Base-by-base conservation (phyloP, 179 eudicot genomes). In the Beta lomatogona region DNA sequence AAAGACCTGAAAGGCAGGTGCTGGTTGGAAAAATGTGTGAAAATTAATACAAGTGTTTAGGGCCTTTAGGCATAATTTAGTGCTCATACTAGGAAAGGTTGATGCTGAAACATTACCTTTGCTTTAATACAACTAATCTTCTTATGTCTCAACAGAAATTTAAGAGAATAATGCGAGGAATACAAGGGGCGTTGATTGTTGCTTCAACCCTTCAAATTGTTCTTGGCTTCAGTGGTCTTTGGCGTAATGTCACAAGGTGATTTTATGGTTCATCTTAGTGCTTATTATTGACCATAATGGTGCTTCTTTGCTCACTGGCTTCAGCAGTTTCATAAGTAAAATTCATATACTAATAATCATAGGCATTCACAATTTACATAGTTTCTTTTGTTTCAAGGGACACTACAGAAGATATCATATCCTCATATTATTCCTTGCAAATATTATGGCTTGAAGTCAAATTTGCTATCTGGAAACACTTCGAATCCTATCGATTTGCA, bases 221-320 rank as follows among this genome's bases (percentile, higher is more conserved):
- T 70, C 92, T 95, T 6, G 99, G 99, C 80, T 94, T 95, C 86
- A 95, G 99, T 87, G 99, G 99, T 73, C 97, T 95, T 75, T 95
- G 99, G 99, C 97, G 98, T 76, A 95, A 94, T 85, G 98, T 94
- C 73, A 87, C 92, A 28, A 91, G 98, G 99, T 94, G 75, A 65
- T 84, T 84, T 73, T 46, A 31, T 54, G 73, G 44, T 77, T 73
- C 25, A 21, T 77, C 41, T n/a, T 21, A 55, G 69, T 73, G 58
- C 13, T 77, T 46, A 15, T 36, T 1, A 7, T 10, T 28, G 9
- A 52, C 25, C 14, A 11, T 65, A 19, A 50, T 28, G 13, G 28
- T 48, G 18, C 67, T 60, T 78, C 58, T 13, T 21, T 57, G 16
- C 13, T 54, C 58, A 44, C 14, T 78, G 71, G 70, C 45, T 71